Conservation (phyloP, 257 asterid genomes). For the Nicotiana tabacum region DNA sequence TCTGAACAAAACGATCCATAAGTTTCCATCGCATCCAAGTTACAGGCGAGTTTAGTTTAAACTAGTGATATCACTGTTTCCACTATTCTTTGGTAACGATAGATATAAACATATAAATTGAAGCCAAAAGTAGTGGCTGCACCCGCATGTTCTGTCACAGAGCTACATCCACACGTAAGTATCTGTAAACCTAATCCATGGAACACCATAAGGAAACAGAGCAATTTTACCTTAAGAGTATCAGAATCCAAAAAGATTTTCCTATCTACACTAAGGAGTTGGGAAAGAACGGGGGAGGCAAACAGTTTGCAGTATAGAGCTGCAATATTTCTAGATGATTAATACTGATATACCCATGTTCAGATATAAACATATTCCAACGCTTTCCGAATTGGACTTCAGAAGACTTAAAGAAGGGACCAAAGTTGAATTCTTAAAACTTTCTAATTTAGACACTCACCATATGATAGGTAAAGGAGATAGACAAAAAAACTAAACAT, state of each 20-base stretch:
- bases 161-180: not conserved
- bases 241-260: not conserved
- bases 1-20: not conserved
- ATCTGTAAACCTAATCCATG: not conserved
- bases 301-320: not conserved
- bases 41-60: not conserved
- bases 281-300: not conserved
- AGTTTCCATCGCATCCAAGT: not conserved
- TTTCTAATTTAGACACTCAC: not conserved
- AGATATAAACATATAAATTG: not conserved
- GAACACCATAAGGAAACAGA: not conserved
- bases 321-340: not conserved
- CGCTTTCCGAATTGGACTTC: not conserved
- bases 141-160: not conserved
- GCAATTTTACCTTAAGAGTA: not conserved
- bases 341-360: not conserved
- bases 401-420: not conserved
- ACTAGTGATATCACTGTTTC: not conserved
- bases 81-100: not conserved
- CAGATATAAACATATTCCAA: not conserved
- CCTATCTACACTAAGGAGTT: not conserved
- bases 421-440: not conserved
- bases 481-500: no score
- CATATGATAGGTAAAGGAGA: not conserved
- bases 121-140: not conserved